A percentile compares a stretch with the other conserved stretches of the same genome.
Evolutionary conservation across 2,329 filamentous ascomycete genomes (phyloP).

Genomic region (Calycina marina): DNA sequence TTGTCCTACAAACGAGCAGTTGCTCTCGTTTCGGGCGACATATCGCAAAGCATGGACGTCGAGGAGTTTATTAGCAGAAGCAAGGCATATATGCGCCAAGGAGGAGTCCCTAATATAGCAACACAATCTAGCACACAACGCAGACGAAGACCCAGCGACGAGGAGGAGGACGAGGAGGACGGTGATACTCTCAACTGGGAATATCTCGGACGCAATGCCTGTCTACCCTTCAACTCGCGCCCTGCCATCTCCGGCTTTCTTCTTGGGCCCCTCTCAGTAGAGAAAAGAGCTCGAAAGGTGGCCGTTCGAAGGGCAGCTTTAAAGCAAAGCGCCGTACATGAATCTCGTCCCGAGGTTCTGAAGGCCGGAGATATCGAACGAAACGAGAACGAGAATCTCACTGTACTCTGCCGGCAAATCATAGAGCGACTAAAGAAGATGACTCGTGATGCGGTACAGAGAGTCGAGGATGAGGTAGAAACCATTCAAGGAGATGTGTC

Average conservation of each 20-base stretch:
- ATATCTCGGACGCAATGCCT: conserved; percentile 64
- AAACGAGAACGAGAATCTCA: conserved; percentile 66
- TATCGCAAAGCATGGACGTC: conserved; percentile 64
- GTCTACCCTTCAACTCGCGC: conserved; percentile 55
- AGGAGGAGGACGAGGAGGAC: conserved; percentile 52
- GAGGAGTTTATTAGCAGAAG: conserved; percentile 89
- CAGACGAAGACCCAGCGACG: conserved; percentile 34
- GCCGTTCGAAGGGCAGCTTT: conserved; percentile 55
- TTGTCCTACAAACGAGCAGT: conserved; percentile 65
- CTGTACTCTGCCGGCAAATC: conserved; percentile 64
- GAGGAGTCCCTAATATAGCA: conserved; percentile 36
- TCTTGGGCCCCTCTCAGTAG: conserved; percentile 74
- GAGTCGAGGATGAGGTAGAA: conserved; percentile 28
- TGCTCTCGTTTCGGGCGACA: conserved; percentile 57
- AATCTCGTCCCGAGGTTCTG: conserved; percentile 68
- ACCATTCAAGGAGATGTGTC: conserved; percentile 29
- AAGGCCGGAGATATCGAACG: conserved; percentile 56
- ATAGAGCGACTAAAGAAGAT: conserved; percentile 40
- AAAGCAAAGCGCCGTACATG: conserved; percentile 49
- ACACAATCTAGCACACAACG: conserved; percentile 25
- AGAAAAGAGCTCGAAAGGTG: conserved; percentile 64
- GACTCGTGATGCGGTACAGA: conserved; percentile 31
- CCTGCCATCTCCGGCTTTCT: conserved; percentile 73
- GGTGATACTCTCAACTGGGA: conserved; percentile 79
- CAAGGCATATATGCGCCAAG: conserved; percentile 67